Conservation (phyloP, 192 early-diverging fungal species). For the Coemansia sp. region DNA sequence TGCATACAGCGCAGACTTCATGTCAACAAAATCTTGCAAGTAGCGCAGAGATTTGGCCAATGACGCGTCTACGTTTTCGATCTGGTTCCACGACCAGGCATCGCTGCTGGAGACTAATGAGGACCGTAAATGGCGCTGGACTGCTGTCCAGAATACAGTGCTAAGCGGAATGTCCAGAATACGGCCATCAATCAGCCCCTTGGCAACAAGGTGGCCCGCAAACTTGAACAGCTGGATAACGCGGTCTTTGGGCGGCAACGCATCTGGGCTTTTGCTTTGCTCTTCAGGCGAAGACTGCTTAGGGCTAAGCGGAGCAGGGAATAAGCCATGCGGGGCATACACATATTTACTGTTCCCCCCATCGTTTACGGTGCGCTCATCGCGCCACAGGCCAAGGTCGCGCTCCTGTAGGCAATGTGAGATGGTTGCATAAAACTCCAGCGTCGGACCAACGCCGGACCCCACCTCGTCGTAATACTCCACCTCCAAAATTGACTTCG, state of each 20-base stretch:
- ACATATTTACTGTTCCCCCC: slow-evolving; percentile 38
- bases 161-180: slow-evolving; percentile 83
- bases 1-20: slow-evolving; percentile 60
- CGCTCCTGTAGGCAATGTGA: slow-evolving; percentile 70
- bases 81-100: slow-evolving; percentile 27
- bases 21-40: slow-evolving; percentile 62
- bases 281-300: neutral
- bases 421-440: slow-evolving; percentile 87
- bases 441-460: slow-evolving; percentile 84
- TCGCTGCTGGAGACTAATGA: neutral
- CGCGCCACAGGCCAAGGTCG: slow-evolving; percentile 66
- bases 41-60: slow-evolving; percentile 66
- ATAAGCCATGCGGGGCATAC: slow-evolving; percentile 53
- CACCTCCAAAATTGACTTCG: slow-evolving; percentile 76
- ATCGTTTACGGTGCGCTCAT: slow-evolving; percentile 31
- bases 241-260: slow-evolving; percentile 6
- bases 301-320: slow-evolving; percentile 45
- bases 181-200: slow-evolving; percentile 81
- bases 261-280: slow-evolving; percentile 19
- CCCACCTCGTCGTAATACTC: slow-evolving; percentile 94
- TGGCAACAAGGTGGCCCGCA: slow-evolving; percentile 84
- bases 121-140: slow-evolving; percentile 50
- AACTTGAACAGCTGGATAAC: slow-evolving; percentile 60
- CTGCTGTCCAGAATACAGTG: slow-evolving; percentile 67
- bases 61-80: slow-evolving; percentile 62